Evolutionary conservation across 805 yeast species (phyloP).

Genomic region (Myxozyma melibiosi): DNA sequence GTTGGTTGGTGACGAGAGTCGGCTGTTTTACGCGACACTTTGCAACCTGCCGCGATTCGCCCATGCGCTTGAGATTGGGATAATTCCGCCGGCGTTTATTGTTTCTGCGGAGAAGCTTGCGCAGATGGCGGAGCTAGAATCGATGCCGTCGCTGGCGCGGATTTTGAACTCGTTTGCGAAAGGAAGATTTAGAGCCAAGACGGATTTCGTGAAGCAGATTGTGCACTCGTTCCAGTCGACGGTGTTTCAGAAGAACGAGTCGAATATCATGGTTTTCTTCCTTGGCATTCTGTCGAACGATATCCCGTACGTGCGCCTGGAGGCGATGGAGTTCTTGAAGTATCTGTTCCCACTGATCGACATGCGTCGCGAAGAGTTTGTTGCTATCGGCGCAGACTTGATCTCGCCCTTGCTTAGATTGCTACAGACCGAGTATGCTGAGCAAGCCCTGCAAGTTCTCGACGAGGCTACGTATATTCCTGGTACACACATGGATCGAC

Average conservation of each 20-base stretch:
- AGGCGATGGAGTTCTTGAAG: conserved; percentile 75
- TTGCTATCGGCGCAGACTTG: conserved; percentile 91
- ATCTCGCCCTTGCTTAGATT: conserved; percentile 86
- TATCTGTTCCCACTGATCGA: conserved; percentile 77
- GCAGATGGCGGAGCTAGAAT: conserved; percentile 59
- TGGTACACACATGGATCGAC: conserved; percentile 88
- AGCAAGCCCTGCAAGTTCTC: conserved; percentile 83
- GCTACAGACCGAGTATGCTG: conserved; percentile 80
- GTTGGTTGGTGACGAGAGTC: conserved; percentile 69
- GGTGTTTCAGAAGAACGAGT: conserved; percentile 74
- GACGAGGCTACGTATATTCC: conserved; percentile 85
- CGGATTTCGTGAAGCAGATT: conserved; percentile 83
- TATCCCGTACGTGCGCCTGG: conserved; percentile 74
- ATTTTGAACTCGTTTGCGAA: conserved; percentile 76
- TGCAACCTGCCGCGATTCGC: conserved; percentile 83
- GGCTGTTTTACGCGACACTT: conserved; percentile 71
- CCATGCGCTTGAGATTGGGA: conserved; percentile 69
- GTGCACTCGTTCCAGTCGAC: conserved; percentile 65
- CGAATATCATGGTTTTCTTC: conserved; percentile 71
- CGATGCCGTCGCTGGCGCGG: conserved; percentile 63
- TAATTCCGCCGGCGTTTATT: conserved; percentile 53
- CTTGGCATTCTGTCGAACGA: conserved; percentile 79
- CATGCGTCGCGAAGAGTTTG: conserved; percentile 72
- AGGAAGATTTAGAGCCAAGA: conserved; percentile 81
- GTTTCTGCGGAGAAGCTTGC: conserved; percentile 60